Base-by-base conservation (phyloP, 2,329 filamentous ascomycete species). In the Trichoderma guizhouense region DNA sequence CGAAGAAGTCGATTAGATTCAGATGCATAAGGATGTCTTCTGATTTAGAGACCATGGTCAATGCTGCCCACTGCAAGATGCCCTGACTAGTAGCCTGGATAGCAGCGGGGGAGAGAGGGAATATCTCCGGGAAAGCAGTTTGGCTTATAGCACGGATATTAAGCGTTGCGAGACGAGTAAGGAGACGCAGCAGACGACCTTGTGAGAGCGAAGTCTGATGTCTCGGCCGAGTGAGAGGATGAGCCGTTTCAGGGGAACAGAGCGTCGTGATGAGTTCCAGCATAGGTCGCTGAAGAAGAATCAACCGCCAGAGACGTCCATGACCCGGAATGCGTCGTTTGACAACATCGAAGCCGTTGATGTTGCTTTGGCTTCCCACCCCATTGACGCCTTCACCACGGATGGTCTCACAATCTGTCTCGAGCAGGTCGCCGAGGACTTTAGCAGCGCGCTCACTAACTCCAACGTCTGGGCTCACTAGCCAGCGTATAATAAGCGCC, bases 1-100 rank as follows among this genome's bases (percentile, higher is more conserved):
- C 85, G 74, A 86, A 86, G 72, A 88, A 89, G 73, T 88, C 85
- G n/a, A 87, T 78, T 24, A 88, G 80, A 68, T 74, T 86, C 7
- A 86, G 78, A 57, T 85, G 83, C 84, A 89, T 86, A 26, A 89
- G 80, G 24, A 79, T 72, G 69, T 89, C 87, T 63, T 89, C 87
- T 1, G 79, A 76, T 69, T 76, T 82, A 72, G 86, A 85, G 30
- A 88, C 82, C 87, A 89, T 88, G 69, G 76, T 79, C 32, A 88
- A 77, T 8, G 84, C 83, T 5, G 84, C 86, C 76, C 86, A 89
- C 58, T 85, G 84, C 5, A 89, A 79, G 5, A 89, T 74, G 0
- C 85, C 85, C 7, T 79, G 76, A 5, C 81, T 78, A 3, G 77
- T 71, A 2, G 73, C 71, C 4, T 75, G 76, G 15, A 76, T 75